Base-by-base conservation (phyloP, 1,284 basidiomycete species). In the Cryptococcus sp. region DNA sequence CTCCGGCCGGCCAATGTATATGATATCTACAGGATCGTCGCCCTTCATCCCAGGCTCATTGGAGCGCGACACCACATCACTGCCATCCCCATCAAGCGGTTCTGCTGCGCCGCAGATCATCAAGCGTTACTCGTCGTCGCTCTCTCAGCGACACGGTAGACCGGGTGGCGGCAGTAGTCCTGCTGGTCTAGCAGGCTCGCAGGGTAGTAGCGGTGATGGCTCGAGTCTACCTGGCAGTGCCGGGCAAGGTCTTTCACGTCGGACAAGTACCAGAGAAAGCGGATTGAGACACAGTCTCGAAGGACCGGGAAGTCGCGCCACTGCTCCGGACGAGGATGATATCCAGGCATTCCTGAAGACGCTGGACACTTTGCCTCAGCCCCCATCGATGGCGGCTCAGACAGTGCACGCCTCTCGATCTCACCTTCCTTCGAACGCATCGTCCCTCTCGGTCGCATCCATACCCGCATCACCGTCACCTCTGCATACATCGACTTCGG, bases 321-420 rank as follows among this genome's bases (percentile, higher is more conserved):
- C 48, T 45, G 57, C 44, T 16, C 55, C 65, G 0, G 77, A 78
- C 51, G 69, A 69, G 17, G 76, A 76, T 46, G 77, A 76, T 26
- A 75, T 79, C 23, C 68, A 75, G 51, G 71, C 73, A 6, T 79
- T 79, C 64, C 63, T 79, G 20, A 73, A 71, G 23, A 71, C 75
- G 2, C 69, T 79, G 3, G 77, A 79, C 49, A 58, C 66, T 5
- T 59, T 75, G 56, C 72, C 76, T 0, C 73, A 71, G 39, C 73
- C 74, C 2, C 69, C 73, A 13, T 64, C 63, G 0, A 20, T 70
- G 1, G 59, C 69, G 8, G 61, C 67, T 3, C 66, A 69, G 37
- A 48, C 69, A 0, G 59, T 58, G 20, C 60, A 63, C 11, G 54
- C 64, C 10, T 62, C 65, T 20, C 57, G 64, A 25, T 55, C 67